These are phyloP conservation scores for Phalaenopsis equestris DNA, from an alignment of 106 monocot genomes.

Conservation along the genomic window DNA sequence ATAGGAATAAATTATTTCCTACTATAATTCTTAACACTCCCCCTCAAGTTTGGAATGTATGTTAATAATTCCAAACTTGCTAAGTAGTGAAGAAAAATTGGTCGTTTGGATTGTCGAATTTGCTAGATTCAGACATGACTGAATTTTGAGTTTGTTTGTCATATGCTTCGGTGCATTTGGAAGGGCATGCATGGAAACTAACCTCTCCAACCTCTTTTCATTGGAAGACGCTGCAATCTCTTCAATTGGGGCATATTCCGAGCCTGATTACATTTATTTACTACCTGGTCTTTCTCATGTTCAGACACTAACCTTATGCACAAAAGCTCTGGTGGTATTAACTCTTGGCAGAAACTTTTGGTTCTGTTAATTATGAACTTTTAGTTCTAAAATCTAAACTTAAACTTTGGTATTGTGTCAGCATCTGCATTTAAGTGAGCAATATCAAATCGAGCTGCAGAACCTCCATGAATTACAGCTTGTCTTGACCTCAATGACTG, in stretches of 20 bases:
- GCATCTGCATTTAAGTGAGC: conserved; percentile 7
- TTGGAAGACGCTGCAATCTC: conserved; percentile 29
- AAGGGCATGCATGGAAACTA: neutral
- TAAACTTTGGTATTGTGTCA: neutral
- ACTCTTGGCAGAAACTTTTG: neutral
- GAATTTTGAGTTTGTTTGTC: no score
- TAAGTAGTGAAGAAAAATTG: no score
- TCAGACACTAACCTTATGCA: conserved; percentile 34
- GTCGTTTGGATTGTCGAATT: no score
- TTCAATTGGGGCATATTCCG: conserved; percentile 3
- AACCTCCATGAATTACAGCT: no score
- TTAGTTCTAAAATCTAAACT: neutral
- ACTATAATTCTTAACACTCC: no score
- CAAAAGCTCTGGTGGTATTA: conserved; percentile 12
- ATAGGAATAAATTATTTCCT: no score
- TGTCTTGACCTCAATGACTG: conserved; percentile 10
- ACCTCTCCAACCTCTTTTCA: conserved; percentile 17
- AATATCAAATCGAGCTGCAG: conserved; percentile 10
- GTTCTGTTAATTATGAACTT: neutral
- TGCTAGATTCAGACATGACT: no score
- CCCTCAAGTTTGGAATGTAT: no score
- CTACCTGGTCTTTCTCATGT: conserved; percentile 32
- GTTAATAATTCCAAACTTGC: no score
- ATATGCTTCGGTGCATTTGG: conserved; percentile 12
- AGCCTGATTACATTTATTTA: conserved; percentile 17